A percentile compares a stretch with the other conserved stretches of the same genome.
Conservation (phyloP, 192 early-diverging fungal genomes). For the Backusella tarrabulga region DNA sequence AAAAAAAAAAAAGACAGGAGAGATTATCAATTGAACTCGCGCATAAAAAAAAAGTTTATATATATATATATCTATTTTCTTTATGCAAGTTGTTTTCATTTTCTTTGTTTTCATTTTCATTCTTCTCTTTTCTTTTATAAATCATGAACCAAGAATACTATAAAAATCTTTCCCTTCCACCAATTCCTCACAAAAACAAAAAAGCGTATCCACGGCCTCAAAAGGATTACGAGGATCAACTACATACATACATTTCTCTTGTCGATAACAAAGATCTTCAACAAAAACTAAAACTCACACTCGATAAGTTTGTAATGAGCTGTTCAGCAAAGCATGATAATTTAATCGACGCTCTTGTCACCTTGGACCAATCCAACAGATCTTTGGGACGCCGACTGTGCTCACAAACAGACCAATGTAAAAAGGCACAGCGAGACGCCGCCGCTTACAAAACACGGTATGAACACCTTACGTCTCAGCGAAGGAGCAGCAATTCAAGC, state of each 20-base stretch:
- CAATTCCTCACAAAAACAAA: background rate
- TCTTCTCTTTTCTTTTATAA: background rate
- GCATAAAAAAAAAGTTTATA: background rate
- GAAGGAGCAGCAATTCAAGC: background rate
- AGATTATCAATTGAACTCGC: background rate
- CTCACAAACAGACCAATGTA: background rate
- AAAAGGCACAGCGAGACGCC: background rate
- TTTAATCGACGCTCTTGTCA: background rate
- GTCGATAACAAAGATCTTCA: background rate
- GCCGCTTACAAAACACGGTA: background rate
- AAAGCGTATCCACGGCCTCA: background rate
- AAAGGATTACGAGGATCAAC: background rate
- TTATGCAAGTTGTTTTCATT: background rate
- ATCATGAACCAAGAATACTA: background rate
- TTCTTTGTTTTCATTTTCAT: constrained; percentile 1
- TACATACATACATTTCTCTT: background rate
- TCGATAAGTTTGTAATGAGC: background rate
- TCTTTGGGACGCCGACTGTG: background rate
- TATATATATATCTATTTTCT: background rate
- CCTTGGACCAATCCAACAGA: background rate
- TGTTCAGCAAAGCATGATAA: background rate
- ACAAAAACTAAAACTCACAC: background rate
- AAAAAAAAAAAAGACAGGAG: background rate
- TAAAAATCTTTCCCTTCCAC: background rate
- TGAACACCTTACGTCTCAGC: background rate